Base-by-base conservation (phyloP, 495 filamentous ascomycete species). In the Xylaria grammica region DNA sequence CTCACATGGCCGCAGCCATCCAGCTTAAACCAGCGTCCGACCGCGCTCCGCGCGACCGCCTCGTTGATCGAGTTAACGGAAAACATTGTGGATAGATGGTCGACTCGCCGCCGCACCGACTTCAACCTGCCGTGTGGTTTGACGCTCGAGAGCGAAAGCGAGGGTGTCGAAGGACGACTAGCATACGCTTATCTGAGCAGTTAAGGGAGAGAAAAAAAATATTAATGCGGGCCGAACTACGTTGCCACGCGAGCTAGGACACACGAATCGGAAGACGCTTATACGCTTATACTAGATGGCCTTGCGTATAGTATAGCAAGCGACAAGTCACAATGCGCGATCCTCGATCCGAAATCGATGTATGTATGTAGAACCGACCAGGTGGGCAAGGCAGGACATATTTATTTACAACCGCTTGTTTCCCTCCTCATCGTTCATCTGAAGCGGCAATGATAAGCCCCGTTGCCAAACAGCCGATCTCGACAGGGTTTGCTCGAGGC, bases 1-100 rank as follows among this genome's bases (percentile, higher is more conserved):
- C 88, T 80, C 82, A 90, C 87, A 82, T 91, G 89, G 63, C 91
- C 90, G 32, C 82, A 90, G 69, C 87, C 86, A 65, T 93, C 90
- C 19, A 94, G 81, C 48, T 83, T 83, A 77, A 94, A 94, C 81
- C 87, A 91, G 55, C 81, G 79, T 52, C 91, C 91, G 62, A 93
- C 81, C 38, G 82, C 77, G 69, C 85, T 85, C 55, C 72, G 66
- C 61, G 85, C 87, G 65, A 90, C 77, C 69, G 74, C 78, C 45
- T 74, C 52, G 69, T 90, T 89, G 70, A 79, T 40, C 27, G 29
- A 24, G 13, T 58, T 0, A 24, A 32, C 17, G 40, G 42, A 30
- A 57, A 45, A 40, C 62, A 64, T 64, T 0, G 27, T 58, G 50
- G 27, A 46, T 44, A 20, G 0, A 11, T 36, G 32, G 32, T 11